phyloP scores from a whole-genome alignment of 208 protist genomes.

The Histomonas meleagridis region DNA sequence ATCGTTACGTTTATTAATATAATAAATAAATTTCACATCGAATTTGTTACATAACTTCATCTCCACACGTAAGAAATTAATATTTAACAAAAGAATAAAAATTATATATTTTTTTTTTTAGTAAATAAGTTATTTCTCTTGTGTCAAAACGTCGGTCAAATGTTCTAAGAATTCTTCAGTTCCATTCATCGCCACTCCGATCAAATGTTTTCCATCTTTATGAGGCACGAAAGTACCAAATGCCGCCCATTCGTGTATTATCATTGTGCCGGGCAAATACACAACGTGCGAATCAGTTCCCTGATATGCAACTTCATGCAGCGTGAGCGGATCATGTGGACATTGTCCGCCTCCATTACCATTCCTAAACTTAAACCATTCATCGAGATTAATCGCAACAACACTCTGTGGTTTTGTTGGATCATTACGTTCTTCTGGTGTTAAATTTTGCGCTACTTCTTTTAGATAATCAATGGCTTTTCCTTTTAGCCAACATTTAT shows the following conservation, averaged over 20 bases:
- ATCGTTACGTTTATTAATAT: too few species aligned
- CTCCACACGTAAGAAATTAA: too few species aligned
- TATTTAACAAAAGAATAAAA: too few species aligned
- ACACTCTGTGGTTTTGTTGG: background rate
- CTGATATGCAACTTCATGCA: background rate
- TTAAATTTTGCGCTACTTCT: background rate
- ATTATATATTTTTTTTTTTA: too few species aligned
- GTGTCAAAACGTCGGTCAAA: too few species aligned
- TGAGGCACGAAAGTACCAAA: background rate
- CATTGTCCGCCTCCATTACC: background rate
- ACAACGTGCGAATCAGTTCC: background rate
- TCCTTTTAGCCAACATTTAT: background rate
- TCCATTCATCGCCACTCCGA: background rate
- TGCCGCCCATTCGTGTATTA: background rate
- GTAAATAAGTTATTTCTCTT: too few species aligned
- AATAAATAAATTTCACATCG: too few species aligned
- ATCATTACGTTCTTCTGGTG: background rate
- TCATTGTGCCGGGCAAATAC: background rate
- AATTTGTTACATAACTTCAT: too few species aligned
- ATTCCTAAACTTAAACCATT: background rate
- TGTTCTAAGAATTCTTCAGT: background rate
- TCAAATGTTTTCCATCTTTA: background rate
- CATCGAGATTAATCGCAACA: background rate
- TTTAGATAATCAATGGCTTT: background rate
- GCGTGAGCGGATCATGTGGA: background rate